Percentiles rank a stretch among this genome's conserved stretches.
phyloP scores from a whole-genome alignment of 257 asterid genomes.

The Thymus quinquecostatus region DNA sequence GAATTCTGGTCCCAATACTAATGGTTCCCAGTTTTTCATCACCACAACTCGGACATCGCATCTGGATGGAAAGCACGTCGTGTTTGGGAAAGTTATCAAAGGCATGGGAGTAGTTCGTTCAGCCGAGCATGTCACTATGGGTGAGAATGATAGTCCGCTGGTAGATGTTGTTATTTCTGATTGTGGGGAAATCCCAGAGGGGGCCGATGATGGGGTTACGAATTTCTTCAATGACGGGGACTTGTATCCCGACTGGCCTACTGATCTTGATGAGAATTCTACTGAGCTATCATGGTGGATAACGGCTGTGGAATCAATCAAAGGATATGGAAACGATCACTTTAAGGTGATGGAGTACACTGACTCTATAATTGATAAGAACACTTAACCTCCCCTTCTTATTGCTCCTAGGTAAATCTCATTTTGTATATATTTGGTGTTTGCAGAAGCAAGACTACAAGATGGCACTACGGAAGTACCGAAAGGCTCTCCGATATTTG shows the following conservation, averaged over 20 bases:
- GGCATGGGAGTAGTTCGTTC: slow-evolving; percentile 97
- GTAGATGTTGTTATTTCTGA: slow-evolving; percentile 62
- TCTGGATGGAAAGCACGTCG: slow-evolving; percentile 91
- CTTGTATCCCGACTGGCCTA: slow-evolving; percentile 88
- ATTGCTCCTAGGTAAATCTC: background rate
- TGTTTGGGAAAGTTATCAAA: slow-evolving; percentile 86
- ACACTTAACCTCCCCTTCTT: background rate
- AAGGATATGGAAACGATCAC: slow-evolving; percentile 83
- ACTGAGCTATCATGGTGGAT: slow-evolving; percentile 91
- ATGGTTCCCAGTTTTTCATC: slow-evolving; percentile 92
- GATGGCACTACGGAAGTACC: slow-evolving; percentile 94
- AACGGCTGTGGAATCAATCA: slow-evolving; percentile 67
- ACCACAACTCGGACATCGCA: slow-evolving; percentile 91
- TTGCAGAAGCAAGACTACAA: slow-evolving; percentile 93
- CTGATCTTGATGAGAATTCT: slow-evolving; percentile 70
- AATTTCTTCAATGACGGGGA: slow-evolving; percentile 91
- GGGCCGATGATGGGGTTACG: slow-evolving; percentile 78
- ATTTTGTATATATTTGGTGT: slow-evolving; percentile 19
- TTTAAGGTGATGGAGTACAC: slow-evolving; percentile 62
- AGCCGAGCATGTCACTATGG: slow-evolving; percentile 67
- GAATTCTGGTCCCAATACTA: slow-evolving; percentile 83
- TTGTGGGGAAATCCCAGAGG: slow-evolving; percentile 86
- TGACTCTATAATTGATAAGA: slow-evolving; percentile 1
- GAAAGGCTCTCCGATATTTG: slow-evolving; percentile 93
- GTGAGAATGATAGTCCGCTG: slow-evolving; percentile 68